phyloP scores from a whole-genome alignment of 1,284 basidiomycete species.

The Ustilago cynodontis region DNA sequence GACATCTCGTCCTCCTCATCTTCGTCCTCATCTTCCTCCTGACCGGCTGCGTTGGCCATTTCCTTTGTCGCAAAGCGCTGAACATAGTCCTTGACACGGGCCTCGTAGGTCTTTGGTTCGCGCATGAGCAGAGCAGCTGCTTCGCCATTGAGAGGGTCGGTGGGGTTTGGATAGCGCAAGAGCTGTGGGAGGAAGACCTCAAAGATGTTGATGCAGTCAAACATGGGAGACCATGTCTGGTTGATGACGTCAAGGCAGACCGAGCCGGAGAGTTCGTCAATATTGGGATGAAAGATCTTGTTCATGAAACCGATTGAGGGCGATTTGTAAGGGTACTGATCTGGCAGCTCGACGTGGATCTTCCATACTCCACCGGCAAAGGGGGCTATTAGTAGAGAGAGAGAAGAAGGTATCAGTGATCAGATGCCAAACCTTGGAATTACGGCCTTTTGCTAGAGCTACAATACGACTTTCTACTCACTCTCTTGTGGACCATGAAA shows the following conservation, averaged over 20 bases:
- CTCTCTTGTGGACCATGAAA: slow-evolving; percentile 95
- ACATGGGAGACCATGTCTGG: slow-evolving; percentile 63
- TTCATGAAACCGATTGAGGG: slow-evolving; percentile 99
- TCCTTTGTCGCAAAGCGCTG: slow-evolving; percentile 57
- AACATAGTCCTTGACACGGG: slow-evolving; percentile 63
- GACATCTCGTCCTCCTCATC: slow-evolving; percentile 66
- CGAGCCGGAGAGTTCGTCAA: slow-evolving; percentile 81
- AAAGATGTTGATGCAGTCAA: slow-evolving; percentile 98
- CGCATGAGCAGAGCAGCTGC: slow-evolving; percentile 96
- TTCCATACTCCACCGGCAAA: slow-evolving; percentile 98
- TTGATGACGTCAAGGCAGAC: slow-evolving; percentile 67
- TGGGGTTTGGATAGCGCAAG: slow-evolving; percentile 95
- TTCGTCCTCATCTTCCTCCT: slow-evolving; percentile 53
- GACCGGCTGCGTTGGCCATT: slow-evolving; percentile 46
- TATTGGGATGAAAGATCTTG: slow-evolving; percentile 99
- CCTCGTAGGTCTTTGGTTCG: slow-evolving; percentile 80
- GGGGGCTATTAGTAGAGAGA: slow-evolving; percentile 76
- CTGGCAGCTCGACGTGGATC: slow-evolving; percentile 98
- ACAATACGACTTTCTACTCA: slow-evolving; percentile 72
- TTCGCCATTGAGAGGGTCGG: slow-evolving; percentile 96
- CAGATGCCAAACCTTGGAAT: neutral
- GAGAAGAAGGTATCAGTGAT: slow-evolving; percentile 5
- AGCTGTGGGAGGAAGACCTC: slow-evolving; percentile 97
- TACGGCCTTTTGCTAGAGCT: neutral
- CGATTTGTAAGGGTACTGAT: slow-evolving; percentile 98